Percentiles rank a stretch among this genome's conserved stretches.
Evolutionary conservation across 352 stramenopile genomes (phyloP).

Genomic region (Globisporangium parvum): DNA sequence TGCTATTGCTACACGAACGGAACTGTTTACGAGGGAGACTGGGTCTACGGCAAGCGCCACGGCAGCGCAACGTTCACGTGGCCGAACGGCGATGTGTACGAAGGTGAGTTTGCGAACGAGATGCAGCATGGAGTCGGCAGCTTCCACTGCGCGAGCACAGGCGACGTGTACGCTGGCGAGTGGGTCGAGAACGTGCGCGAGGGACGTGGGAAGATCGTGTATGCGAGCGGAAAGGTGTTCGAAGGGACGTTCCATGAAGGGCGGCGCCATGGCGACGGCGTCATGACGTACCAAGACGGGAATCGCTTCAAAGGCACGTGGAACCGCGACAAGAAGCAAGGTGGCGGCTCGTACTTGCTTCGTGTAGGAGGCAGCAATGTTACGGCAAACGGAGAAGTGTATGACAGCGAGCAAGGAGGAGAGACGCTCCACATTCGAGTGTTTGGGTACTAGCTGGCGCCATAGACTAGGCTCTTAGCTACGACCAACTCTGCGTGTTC

Average conservation of each 20-base stretch:
- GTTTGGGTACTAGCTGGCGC: constrained; percentile 48
- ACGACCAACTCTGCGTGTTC: no score
- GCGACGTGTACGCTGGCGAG: constrained; percentile 67
- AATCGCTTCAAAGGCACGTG: constrained; percentile 85
- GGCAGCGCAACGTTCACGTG: constrained; percentile 79
- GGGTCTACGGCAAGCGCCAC: constrained; percentile 55
- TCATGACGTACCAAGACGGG: constrained; percentile 78
- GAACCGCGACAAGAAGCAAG: constrained; percentile 84
- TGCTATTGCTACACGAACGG: constrained; percentile 60
- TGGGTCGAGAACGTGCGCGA: constrained; percentile 83
- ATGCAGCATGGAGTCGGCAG: constrained; percentile 76
- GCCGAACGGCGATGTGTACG: constrained; percentile 82
- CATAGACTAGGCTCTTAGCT: no score
- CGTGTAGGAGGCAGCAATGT: constrained; percentile 16
- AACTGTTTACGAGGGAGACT: constrained; percentile 60
- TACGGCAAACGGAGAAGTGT: neutral
- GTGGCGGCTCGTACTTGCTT: constrained; percentile 65
- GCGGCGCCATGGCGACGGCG: constrained; percentile 58
- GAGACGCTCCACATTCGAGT: constrained; percentile 27
- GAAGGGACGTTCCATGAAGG: constrained; percentile 81
- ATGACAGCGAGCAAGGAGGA: constrained; percentile 2
- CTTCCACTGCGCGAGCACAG: constrained; percentile 42
- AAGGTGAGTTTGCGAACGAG: constrained; percentile 71
- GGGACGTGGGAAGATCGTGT: constrained; percentile 66
- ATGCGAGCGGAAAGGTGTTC: constrained; percentile 79